phyloP scores from a whole-genome alignment of 78 protist genomes.

The Creolimax fragrantissima region DNA sequence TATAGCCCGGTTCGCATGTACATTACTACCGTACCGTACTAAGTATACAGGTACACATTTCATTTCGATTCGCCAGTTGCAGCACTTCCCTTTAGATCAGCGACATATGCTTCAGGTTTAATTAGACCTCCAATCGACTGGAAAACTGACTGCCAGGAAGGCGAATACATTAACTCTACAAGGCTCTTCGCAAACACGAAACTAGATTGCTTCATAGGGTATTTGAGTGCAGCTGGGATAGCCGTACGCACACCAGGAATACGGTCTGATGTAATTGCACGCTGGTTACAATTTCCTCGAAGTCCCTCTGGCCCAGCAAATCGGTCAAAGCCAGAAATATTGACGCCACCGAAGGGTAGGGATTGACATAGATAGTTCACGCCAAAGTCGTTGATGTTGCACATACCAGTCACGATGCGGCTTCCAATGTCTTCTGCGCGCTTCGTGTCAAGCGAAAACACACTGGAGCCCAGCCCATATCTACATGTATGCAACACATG shows the following conservation, averaged over 20 bases:
- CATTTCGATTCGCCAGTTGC: neutral
- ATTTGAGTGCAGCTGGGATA: slow-evolving; percentile 26
- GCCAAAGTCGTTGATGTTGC: slow-evolving; percentile 65
- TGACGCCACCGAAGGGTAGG: slow-evolving; percentile 77
- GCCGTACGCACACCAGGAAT: slow-evolving; percentile 13
- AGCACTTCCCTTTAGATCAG: neutral
- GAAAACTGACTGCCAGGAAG: neutral
- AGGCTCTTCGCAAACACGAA: neutral
- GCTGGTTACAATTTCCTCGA: neutral
- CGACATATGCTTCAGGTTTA: neutral
- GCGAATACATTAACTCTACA: neutral
- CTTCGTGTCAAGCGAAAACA: slow-evolving; percentile 31
- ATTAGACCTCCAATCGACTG: neutral
- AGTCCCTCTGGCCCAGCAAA: slow-evolving; percentile 39
- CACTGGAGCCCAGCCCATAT: slow-evolving; percentile 63
- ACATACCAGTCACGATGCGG: slow-evolving; percentile 58
- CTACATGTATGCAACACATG: slow-evolving; percentile 30
- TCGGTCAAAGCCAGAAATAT: slow-evolving; percentile 42
- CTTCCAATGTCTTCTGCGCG: slow-evolving; percentile 57
- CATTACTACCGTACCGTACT: too few relatives aligned
- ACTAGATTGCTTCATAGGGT: neutral
- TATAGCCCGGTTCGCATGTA: too few relatives aligned
- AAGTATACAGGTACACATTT: too few relatives aligned
- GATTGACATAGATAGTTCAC: slow-evolving; percentile 59
- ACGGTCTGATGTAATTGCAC: neutral